Evolutionary conservation across 148 eudicot genomes (phyloP).

Genomic region (Cornus controversa): DNA sequence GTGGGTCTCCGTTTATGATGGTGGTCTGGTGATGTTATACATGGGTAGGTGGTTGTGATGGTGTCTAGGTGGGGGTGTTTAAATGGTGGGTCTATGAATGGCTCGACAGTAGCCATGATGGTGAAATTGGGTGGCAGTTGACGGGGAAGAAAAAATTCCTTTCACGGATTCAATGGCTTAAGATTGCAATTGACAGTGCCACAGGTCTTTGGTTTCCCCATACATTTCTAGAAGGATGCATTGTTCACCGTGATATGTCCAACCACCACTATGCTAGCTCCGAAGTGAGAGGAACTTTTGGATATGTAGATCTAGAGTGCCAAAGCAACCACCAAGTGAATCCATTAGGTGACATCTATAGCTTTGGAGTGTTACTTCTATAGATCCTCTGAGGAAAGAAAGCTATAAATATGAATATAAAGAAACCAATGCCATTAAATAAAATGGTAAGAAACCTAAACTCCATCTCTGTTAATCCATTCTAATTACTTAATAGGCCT

Average conservation of each 20-base stretch:
- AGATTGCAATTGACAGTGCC: constrained; percentile 36
- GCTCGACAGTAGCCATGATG: too few species aligned
- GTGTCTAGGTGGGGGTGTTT: too few species aligned
- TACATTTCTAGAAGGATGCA: constrained; percentile 31
- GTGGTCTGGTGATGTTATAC: too few species aligned
- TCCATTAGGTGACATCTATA: constrained; percentile 36
- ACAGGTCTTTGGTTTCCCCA: constrained; percentile 42
- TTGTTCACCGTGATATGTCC: constrained; percentile 35
- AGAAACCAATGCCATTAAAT: constrained; percentile 27
- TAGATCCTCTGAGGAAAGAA: constrained; percentile 40
- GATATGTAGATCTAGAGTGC: constrained; percentile 43
- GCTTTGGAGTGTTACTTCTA: constrained; percentile 39
- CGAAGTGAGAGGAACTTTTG: constrained; percentile 46
- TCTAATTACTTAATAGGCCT: background rate
- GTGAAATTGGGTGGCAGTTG: too few species aligned
- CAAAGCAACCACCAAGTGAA: constrained; percentile 30
- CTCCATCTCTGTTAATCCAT: background rate
- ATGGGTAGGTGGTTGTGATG: too few species aligned
- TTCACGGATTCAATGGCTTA: constrained; percentile 36
- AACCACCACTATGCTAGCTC: constrained; percentile 29
- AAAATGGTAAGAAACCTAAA: constrained; percentile 20
- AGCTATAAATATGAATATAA: too few species aligned
- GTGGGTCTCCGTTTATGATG: too few species aligned
- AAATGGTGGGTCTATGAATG: too few species aligned
- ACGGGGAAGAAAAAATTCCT: constrained; percentile 25